A percentile compares a stretch with the other conserved stretches of the same genome.
Evolutionary conservation across 116 monocot species (phyloP).

Genomic region (Posidonia oceanica): DNA sequence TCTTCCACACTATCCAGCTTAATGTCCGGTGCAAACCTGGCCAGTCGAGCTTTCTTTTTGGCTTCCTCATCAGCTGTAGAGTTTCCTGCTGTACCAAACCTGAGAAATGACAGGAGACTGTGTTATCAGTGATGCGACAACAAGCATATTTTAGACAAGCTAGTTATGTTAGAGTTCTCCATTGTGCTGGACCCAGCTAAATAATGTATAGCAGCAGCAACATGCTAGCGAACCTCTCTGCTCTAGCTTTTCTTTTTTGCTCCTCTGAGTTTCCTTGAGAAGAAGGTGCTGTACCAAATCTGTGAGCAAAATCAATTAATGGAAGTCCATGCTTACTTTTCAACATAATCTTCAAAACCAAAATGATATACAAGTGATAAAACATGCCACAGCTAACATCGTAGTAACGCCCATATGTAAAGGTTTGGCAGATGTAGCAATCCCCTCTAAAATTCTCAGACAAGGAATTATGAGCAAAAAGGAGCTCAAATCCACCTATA

Average conservation of each 20-base stretch:
- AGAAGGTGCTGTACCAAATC: conserved; percentile 51
- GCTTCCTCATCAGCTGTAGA: conserved; percentile 22
- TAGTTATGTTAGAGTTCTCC: not conserved
- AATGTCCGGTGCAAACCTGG: conserved; percentile 30
- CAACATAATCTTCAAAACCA: not conserved
- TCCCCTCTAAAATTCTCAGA: no score
- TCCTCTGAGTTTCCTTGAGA: conserved; percentile 26
- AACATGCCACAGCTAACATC: not conserved
- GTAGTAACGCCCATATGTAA: not conserved
- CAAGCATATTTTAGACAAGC: not conserved
- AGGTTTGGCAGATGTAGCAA: no score
- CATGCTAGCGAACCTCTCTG: conserved; percentile 35
- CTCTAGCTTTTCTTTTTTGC: conserved; percentile 58
- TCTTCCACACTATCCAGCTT: conserved; percentile 24
- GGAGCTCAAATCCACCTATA: not conserved
- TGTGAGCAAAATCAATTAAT: conserved; percentile 10
- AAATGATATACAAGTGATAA: not conserved
- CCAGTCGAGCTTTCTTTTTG: conserved; percentile 57
- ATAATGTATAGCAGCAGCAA: not conserved
- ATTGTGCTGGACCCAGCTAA: not conserved
- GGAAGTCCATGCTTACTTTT: no score
- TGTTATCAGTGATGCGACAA: not conserved
- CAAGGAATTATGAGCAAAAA: not conserved
- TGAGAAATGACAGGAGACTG: conserved; percentile 3
- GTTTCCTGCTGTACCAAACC: conserved; percentile 38